Evolutionary conservation across 495 filamentous ascomycete species (phyloP), one percentile per base, ranked within the genome.

Genomic region (Geoglossum glabrum): DNA sequence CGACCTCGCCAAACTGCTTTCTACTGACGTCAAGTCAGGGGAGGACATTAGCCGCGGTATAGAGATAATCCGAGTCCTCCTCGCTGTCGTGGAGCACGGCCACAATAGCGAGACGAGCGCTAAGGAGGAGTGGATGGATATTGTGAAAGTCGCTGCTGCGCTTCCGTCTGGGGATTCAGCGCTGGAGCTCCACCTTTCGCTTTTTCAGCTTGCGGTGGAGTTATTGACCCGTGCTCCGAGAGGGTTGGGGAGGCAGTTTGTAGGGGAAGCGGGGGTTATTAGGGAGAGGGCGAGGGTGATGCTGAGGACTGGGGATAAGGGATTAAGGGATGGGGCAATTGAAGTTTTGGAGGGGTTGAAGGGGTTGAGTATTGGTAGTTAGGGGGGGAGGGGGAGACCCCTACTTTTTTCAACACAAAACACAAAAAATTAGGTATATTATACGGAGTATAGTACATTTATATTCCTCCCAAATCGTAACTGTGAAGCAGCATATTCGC

Each of bases 61-160:
- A 27, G 74, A 78, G 60, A 73, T 80, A 57, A 67, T 80, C 10
- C 68, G 78, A 13, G 65, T 78, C 0, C 60, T 83, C 17, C 61
- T 76, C 8, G 66, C 63, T 15, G 62, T 79, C 5, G 67, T 69
- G 0, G 75, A 79, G 61, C 62, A 50, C 11, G 36, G 17, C 36
- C 4, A 19, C 10, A 9, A 17, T 15, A 17, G 15, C 36, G n/a
- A 45, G 40, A 21, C 1, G 17, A 45, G 17, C 40, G 19, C 3
- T 21, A 21, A 5, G 40, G 40, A 45, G 10, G 40, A 21, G 13
- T 45, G 40, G 40, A 45, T 45, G 40, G 40, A 45, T 45, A 19
- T 45, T 13, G 40, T 45, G 2, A 21, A 19, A 21, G 40, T 19
- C 0, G 40, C 40, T 21, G 40, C 40, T 21, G n/a, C 17, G 0